Evolutionary conservation across 2,329 filamentous ascomycete genomes (phyloP), one percentile per base, ranked within the genome.

Genomic region (Colletotrichum sp.): DNA sequence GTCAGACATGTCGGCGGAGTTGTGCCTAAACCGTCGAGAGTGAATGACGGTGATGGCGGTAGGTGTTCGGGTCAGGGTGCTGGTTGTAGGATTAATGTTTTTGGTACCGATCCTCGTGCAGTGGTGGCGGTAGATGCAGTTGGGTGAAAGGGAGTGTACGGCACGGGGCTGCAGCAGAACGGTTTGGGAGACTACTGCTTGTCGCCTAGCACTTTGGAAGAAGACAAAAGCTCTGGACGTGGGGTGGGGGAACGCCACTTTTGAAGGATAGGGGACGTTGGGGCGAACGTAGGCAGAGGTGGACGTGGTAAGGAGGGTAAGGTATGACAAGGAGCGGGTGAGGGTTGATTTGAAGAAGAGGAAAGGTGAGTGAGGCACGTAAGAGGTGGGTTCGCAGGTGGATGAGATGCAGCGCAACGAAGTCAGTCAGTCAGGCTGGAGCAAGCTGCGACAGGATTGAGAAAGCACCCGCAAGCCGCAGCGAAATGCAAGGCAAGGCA

Each of bases 1-100:
- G 43, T 76, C 73, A 73, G 79, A 79, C 75, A 78, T 79, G 74
- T 58, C 71, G 66, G 34, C 36, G 52, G 43, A 68, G 52, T 21
- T 30, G 62, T 52, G 64, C 56, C 65, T 68, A 65, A 43, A 62
- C 14, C 67, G 21, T 28, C 28, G 12, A 21, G 32, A 36, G 18
- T 18, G 32, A 52, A n/a, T 55, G 59, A 21, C 32, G 58, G 24
- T 32, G 28, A 26, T n/a, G 36, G 62, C 34, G 26, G 59, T 52
- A 34, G 21, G n/a, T 32, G 68, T n/a, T 62, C 55, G 61, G 34
- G 28, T 28, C 12, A n/a, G 26, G 48, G 18, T 34, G 56, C 12
- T 52, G 63, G n/a, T 59, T 36, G 26, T 48, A 21, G n/a, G 43
- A 62, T 13, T 52, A 21, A 32, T 52, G 43, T 13, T 52, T 32